Conservation (phyloP, 2,329 filamentous ascomycete genomes). For the Sporothrix schenckii region DNA sequence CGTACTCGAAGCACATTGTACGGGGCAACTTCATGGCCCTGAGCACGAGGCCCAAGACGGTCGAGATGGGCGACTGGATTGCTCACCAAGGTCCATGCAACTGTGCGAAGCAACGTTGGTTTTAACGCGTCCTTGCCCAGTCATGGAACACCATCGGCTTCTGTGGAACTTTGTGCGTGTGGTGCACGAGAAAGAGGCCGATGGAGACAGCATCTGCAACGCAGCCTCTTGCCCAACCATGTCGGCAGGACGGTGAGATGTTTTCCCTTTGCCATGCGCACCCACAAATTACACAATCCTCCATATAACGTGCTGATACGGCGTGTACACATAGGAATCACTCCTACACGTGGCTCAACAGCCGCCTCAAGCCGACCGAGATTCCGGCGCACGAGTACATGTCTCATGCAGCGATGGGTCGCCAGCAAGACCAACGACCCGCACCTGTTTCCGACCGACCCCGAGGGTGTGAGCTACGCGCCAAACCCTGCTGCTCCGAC, state of each 20-base stretch:
- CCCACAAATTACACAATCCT: constrained; percentile 38
- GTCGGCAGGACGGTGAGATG: constrained; percentile 17
- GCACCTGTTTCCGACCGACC: constrained; percentile 85
- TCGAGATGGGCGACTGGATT: constrained; percentile 18
- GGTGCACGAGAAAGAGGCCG: neutral
- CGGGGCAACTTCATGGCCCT: constrained; percentile 3
- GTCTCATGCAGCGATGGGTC: constrained; percentile 96
- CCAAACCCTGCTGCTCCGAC: constrained; percentile 52
- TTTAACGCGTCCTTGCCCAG: neutral
- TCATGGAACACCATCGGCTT: neutral
- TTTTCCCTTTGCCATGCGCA: no score
- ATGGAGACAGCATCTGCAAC: neutral
- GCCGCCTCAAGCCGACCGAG: constrained; percentile 70
- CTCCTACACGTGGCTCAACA: constrained; percentile 88
- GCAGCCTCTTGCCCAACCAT: constrained; percentile 1
- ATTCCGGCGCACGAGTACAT: constrained; percentile 92
- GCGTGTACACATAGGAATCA: constrained; percentile 59
- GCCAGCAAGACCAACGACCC: constrained; percentile 90
- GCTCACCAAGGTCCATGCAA: constrained; percentile 4
- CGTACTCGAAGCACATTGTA: neutral
- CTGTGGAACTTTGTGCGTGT: constrained; percentile 1
- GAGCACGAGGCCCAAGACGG: constrained; percentile 11
- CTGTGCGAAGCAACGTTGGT: neutral
- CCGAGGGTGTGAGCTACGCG: constrained; percentile 67
- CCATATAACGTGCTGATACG: no score